Base-by-base conservation (phyloP, 345 rosid genomes). In the Draba incana region DNA sequence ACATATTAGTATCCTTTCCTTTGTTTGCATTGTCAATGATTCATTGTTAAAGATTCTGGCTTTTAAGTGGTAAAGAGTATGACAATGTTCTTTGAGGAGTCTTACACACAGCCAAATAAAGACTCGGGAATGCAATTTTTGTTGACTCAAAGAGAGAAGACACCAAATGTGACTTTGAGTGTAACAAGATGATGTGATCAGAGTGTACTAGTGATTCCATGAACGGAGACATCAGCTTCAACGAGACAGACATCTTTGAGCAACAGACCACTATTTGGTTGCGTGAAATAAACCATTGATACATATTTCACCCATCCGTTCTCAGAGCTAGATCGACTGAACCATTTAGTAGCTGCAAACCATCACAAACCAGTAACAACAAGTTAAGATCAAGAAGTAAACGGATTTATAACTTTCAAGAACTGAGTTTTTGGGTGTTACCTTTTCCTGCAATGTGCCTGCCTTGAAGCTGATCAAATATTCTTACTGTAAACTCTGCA, bases 401-500 rank as follows among this genome's bases (percentile, higher is more conserved):
- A 16, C 2, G 8, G 16, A 28, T 39, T 62, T n/a, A n/a, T n/a
- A n/a, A n/a, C n/a, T n/a, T n/a, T 15, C 48, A 66, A 23, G 46
- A 54, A 52, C 1, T 49, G 20, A 52, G 64, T 33, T 38, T 57
- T 7, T 41, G n/a, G 10, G 64, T 49, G 16, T 56, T 64, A 76
- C 79, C 75, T 64, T 57, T 70, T 9, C 79, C 71, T 2, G 75
- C 68, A 15, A 69, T 25, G 71, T 76, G 75, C n/a, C 79, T 76
- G 71, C 75, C 75, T 50, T 64, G 75, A 27, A 70, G 43, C 75
- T 76, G 79, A 70, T 76, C 79, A 63, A 25, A 64, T 27, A 76
- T 37, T 5, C 79, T 56, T 10, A 70, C 30, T 6, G 71, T 64
- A 16, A 76, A 76, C 63, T 76, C 79, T 43, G 31, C 48, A 28